A percentile compares a stretch with the other conserved stretches of the same genome.
These are phyloP conservation scores for Thelonectria olida DNA, from an alignment of 2,329 filamentous ascomycete species.

Conservation along the genomic window DNA sequence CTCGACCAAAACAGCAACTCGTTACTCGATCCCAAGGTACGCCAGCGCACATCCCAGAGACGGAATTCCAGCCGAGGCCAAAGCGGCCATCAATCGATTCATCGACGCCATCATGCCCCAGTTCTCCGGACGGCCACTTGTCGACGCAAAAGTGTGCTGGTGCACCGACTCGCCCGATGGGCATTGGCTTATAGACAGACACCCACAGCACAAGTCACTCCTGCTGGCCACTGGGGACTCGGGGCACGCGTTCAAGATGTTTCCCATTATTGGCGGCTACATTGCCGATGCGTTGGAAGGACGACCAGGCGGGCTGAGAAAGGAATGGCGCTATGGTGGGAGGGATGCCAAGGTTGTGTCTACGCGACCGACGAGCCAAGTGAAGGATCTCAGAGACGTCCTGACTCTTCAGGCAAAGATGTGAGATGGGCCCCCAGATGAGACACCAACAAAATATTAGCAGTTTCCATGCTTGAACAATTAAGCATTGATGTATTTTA, in stretches of 20 bases:
- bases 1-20: neutral
- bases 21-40: constrained; percentile 21
- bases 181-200: constrained; percentile 37
- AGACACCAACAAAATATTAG: no score
- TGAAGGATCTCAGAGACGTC: constrained; percentile 33
- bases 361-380: constrained; percentile 28
- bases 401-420: neutral
- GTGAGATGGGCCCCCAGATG: no score
- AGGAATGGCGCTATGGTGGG: constrained; percentile 31
- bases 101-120: constrained; percentile 33
- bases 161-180: constrained; percentile 39
- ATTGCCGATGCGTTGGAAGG: constrained; percentile 36
- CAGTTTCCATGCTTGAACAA: no score
- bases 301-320: constrained; percentile 17
- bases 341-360: constrained; percentile 26
- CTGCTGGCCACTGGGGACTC: constrained; percentile 38
- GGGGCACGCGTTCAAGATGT: constrained; percentile 42
- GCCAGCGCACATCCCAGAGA: constrained; percentile 18
- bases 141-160: constrained; percentile 37
- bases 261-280: constrained; percentile 36
- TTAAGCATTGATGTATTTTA: no score
- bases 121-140: constrained; percentile 34
- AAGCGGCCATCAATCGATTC: constrained; percentile 8
- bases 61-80: constrained; percentile 18
- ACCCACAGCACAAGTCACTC: constrained; percentile 27